Evolutionary conservation across 2,329 filamentous ascomycete species (phyloP), one percentile per base, ranked within the genome.

Genomic region (Venturia oleaginea): DNA sequence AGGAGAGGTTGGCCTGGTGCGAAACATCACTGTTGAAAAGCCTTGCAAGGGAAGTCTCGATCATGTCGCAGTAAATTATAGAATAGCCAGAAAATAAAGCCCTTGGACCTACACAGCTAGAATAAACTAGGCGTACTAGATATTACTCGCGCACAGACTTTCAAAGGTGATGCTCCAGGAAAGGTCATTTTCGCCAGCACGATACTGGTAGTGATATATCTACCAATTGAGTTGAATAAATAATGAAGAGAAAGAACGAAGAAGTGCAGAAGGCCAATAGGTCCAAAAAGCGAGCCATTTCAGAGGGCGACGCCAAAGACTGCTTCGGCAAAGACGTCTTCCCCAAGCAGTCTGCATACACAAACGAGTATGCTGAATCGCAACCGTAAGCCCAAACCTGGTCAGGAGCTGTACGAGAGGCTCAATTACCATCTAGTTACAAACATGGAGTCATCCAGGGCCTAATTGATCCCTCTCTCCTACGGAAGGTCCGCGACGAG

Each of bases 371-470:
- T 67, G 74, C 73, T 43, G 66, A 70, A 13, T 77, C 75, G 62
- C 71, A 75, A 67, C 75, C 75, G 75, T 77, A 74, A 57, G 73
- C 68, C 38, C 37, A 34, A 22, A 43, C 32, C 40, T 3, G 17
- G 34, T 32, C 17, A 63, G 30, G 24, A 42, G 46, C 32, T 11
- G 11, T 37, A 61, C 13, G 57, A 59, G 30, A 40, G 37, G 5
- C 62, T 66, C 32, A 62, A 48, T 24, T 27, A 19, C 3, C 22
- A 66, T 1, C 38, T 66, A 85, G 83, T 5, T 99, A 99, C 81
- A 92, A 93, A 74, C 93, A 99, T 75, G 89, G 89, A 70, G 93
- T 99, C 62, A 96, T 99, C 72, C 82, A 86, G 69, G 80, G 84
- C 63, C 81, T 99, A 54, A 88, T 97, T 74, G 81, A 94, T 76